phyloP scores from a whole-genome alignment of 345 rosid genomes.

The Corymbia maculata region DNA sequence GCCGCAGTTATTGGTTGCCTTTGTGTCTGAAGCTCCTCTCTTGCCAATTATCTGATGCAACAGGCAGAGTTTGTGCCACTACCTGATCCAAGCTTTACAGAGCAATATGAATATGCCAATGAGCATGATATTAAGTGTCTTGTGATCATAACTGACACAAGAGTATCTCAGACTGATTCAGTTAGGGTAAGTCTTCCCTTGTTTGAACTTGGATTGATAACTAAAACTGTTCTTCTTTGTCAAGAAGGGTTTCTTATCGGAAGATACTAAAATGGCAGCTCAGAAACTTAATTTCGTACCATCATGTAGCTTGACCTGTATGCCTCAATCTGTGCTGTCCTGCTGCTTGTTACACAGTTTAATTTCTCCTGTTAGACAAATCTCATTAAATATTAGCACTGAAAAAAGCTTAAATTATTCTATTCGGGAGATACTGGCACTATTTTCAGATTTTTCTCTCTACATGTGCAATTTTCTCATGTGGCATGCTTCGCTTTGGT shows the following conservation, averaged over 20 bases:
- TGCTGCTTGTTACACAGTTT: not conserved
- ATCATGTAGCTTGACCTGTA: not conserved
- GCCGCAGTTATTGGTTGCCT: slow-evolving; percentile 4
- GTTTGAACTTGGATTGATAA: not conserved
- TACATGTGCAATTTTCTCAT: not conserved
- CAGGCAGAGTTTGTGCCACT: slow-evolving; percentile 85
- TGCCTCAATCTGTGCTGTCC: not conserved
- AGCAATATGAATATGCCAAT: slow-evolving; percentile 92
- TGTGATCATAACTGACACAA: slow-evolving; percentile 71
- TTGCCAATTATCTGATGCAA: not conserved
- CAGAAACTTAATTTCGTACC: not conserved
- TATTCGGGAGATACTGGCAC: not conserved
- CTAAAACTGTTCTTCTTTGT: not conserved
- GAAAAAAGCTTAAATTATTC: not conserved
- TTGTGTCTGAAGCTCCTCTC: not conserved
- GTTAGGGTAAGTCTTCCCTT: slow-evolving; percentile 51
- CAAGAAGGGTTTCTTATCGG: too few species aligned
- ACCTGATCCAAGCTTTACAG: slow-evolving; percentile 94
- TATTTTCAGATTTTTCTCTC: not conserved
- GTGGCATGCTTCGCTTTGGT: not conserved
- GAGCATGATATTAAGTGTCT: slow-evolving; percentile 89
- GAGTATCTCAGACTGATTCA: slow-evolving; percentile 54
- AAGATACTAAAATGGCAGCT: not conserved
- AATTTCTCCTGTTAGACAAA: not conserved
- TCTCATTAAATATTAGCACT: not conserved